phyloP scores from a whole-genome alignment of 2,329 filamentous ascomycete species.

The Ilyonectria mors-panacis region DNA sequence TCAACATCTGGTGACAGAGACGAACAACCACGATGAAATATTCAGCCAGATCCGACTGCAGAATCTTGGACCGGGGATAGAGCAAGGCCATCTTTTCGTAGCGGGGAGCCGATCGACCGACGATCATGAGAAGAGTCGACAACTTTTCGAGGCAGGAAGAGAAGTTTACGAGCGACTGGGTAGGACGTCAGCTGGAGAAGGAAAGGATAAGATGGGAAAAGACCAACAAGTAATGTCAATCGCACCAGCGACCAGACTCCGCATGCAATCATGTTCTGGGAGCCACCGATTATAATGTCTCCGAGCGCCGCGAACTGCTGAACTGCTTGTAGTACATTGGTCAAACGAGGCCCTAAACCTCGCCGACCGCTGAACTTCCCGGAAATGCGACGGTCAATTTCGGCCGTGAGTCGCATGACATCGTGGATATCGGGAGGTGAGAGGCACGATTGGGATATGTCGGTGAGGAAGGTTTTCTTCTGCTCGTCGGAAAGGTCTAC shows the following conservation, averaged over 20 bases:
- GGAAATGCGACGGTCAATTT: constrained; percentile 50
- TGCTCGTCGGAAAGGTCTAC: constrained; percentile 54
- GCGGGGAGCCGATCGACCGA: constrained; percentile 57
- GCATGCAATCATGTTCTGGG: constrained; percentile 61
- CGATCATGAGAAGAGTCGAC: constrained; percentile 58
- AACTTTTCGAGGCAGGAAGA: constrained; percentile 56
- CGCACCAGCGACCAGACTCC: constrained; percentile 62
- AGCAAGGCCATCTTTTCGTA: constrained; percentile 57
- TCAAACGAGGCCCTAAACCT: constrained; percentile 59
- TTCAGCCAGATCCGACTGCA: constrained; percentile 56
- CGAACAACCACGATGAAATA: constrained; percentile 59
- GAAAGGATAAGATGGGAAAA: not conserved
- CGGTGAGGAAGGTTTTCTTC: constrained; percentile 49
- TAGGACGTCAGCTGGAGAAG: not conserved
- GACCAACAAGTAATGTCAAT: constrained; percentile 57
- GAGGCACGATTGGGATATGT: constrained; percentile 36
- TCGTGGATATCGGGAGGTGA: constrained; percentile 51
- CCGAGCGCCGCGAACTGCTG: constrained; percentile 61
- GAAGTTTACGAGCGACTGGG: constrained; percentile 49
- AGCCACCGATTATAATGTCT: constrained; percentile 53
- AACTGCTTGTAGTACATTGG: constrained; percentile 57
- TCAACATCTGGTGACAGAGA: constrained; percentile 55
- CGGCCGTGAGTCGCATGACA: constrained; percentile 59
- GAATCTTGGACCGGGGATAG: constrained; percentile 54
- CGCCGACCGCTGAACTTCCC: constrained; percentile 40